Evolutionary conservation across 176 grass and related monocot genomes (phyloP).

Genomic region (Triticum aestivum): IWGSC_CS_RefSeq_v2.1 NC_057807.1:639305624-639306123

Average conservation of each 20-base stretch:
- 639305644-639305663: slow-evolving; percentile 17
- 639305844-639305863: slow-evolving; percentile 16
- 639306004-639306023: neutral
- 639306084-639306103: slow-evolving; percentile 91
- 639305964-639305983: slow-evolving; percentile 88
- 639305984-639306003: slow-evolving; percentile 86
- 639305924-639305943: slow-evolving; percentile 77
- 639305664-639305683: slow-evolving; percentile 22
- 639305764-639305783: neutral
- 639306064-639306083: neutral
- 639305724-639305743: neutral
- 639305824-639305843: slow-evolving; percentile 26
- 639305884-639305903: slow-evolving; percentile 52
- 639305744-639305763: neutral
- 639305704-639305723: slow-evolving; percentile 6
- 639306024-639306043: rapidly evolving
- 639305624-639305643: slow-evolving; percentile 34
- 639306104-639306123: slow-evolving; percentile 92
- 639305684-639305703: slow-evolving; percentile 35
- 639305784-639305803: neutral
- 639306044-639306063: neutral
- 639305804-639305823: slow-evolving; percentile 26
- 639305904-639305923: slow-evolving; percentile 49
- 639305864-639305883: slow-evolving; percentile 43
- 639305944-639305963: slow-evolving; percentile 76